Conservation (phyloP, 176 grass and related monocot genomes). For the Juncus inflexus region DNA sequence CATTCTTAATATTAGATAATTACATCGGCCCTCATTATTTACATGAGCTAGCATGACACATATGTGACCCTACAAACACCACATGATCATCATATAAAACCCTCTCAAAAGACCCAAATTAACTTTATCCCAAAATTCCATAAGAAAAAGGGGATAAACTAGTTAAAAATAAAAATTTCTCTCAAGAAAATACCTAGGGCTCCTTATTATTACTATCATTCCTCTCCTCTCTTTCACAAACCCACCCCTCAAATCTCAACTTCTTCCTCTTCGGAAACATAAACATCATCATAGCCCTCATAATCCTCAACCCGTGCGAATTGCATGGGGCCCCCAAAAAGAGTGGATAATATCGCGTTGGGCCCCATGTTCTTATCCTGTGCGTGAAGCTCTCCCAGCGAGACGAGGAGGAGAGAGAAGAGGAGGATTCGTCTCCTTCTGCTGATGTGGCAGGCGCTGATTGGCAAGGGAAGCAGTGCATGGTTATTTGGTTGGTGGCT, state of each 20-base stretch:
- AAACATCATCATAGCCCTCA: conserved; percentile 15
- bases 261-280: conserved; percentile 14
- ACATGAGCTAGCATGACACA: conserved; percentile 7
- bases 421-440: too few relatives aligned
- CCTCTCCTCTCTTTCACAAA: too few relatives aligned
- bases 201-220: too few relatives aligned
- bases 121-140: too few relatives aligned
- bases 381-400: background rate
- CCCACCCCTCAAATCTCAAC: background rate
- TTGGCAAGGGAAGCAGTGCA: conserved; percentile 6
- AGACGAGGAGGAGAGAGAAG: background rate
- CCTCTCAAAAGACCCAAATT: too few relatives aligned
- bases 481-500: background rate
- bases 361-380: conserved; percentile 6
- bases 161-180: background rate
- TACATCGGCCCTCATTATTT: too few relatives aligned
- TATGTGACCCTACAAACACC: conserved; percentile 23
- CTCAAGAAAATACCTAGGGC: background rate
- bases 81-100: background rate
- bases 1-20: too few relatives aligned
- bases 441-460: background rate
- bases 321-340: conserved; percentile 23
- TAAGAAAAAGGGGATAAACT: background rate
- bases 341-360: conserved; percentile 2
- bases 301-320: conserved; percentile 11